Base-by-base conservation (phyloP, 2,329 filamentous ascomycete genomes). In the Sordariomycetes sp. region DNA sequence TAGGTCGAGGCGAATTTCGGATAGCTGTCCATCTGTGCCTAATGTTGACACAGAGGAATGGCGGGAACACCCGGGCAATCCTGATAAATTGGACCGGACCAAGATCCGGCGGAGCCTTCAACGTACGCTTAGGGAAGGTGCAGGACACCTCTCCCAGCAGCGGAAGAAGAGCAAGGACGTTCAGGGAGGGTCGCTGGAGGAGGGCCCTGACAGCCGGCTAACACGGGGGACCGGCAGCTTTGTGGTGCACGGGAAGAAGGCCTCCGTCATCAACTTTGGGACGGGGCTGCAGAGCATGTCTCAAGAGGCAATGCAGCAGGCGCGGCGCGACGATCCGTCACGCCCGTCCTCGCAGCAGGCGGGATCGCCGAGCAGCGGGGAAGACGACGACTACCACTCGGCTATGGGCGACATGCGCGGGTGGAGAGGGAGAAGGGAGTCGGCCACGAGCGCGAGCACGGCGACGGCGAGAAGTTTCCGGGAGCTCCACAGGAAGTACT, bases 241-340 rank as follows among this genome's bases (percentile, higher is more conserved):
- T 69, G 95, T 94, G 3, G 85, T 99, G 3, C 94, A 99, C 66
- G 92, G 94, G 60, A 99, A 97, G 75, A 97, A 99, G 70, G 94
- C 94, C 2, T 96, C 90, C 1, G 89, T 99, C 58, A 89, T 99
- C 63, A 95, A 89, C n/a, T 95, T 99, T 67, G 90, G 91, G 10
- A 84, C 85, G n/a, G 92, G 96, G 64, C 85, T 96, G 74, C 86
- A 92, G 65, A 86, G 80, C 59, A 82, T 91, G 70, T 79, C 85
- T 1, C 78, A 83, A 0, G 88, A 92, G 60, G 87, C 91, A 65
- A 82, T 84, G 57, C 87, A 80, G 62, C 71, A 74, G 51, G 69
- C 73, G 5, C 72, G 75, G 53, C 71, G 70, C 52, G 68, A 72
- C 52, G 73, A 74, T 34, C 66, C 70, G 10, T 59, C 59, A 15